Evolutionary conservation across 768 basidiomycete genomes (phyloP).

Genomic region (Kwoniella mangroviensis): DNA sequence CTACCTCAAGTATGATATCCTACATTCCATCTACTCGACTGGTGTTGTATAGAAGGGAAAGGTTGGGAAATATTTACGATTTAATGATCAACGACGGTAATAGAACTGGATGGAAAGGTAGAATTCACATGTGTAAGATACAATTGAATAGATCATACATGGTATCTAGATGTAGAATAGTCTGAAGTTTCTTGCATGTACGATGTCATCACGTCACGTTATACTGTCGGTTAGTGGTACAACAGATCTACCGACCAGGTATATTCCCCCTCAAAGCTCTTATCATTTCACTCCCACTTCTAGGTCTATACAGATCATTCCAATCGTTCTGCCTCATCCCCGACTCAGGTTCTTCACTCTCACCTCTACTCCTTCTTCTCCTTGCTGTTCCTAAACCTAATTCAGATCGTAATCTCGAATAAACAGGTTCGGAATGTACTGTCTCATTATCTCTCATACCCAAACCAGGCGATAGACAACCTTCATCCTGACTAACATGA

Average conservation of each 20-base stretch:
- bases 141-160: background rate
- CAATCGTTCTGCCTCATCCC: background rate
- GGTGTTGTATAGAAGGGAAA: too few relatives aligned
- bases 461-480: background rate
- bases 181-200: background rate
- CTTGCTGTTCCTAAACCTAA: constrained; percentile 5
- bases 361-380: constrained; percentile 22
- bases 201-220: too few relatives aligned
- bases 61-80: background rate
- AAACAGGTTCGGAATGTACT: constrained; percentile 43
- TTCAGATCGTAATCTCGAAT: constrained; percentile 38
- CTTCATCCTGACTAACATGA: background rate
- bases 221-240: background rate
- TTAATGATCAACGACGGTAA: background rate
- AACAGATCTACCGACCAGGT: constrained; percentile 4
- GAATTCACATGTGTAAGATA: too few relatives aligned
- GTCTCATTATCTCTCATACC: constrained; percentile 17
- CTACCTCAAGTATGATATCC: constrained; percentile 23
- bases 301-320: constrained; percentile 1
- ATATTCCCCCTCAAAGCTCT: constrained; percentile 32
- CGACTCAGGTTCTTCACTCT: constrained; percentile 31
- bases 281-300: constrained; percentile 36
- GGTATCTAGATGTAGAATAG: background rate
- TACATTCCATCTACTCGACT: background rate
- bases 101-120: too few relatives aligned